A percentile compares a stretch with the other conserved stretches of the same genome.
phyloP scores from a whole-genome alignment of 495 filamentous ascomycete genomes.

The Pseudotulostoma volvatum region DNA sequence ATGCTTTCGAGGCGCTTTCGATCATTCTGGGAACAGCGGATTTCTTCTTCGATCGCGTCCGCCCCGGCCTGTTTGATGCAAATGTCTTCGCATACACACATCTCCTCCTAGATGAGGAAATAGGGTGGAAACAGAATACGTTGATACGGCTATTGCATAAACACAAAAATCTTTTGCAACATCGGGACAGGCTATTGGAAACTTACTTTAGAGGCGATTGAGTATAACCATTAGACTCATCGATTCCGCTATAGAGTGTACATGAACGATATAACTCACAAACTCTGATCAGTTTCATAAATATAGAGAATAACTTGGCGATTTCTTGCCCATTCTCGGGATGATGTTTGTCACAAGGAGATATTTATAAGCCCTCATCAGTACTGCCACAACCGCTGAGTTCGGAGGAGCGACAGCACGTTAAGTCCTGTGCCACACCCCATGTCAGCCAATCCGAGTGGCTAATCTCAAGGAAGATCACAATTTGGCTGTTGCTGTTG shows the following conservation, averaged over 20 bases:
- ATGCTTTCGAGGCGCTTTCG: conserved; percentile 61
- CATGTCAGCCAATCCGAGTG: conserved; percentile 34
- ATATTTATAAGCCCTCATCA: conserved; percentile 35
- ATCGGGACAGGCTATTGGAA: conserved; percentile 33
- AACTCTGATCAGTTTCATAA: background rate
- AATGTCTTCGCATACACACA: conserved; percentile 84
- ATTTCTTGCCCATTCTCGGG: conserved; percentile 39
- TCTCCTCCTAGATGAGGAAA: conserved; percentile 45
- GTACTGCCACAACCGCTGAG: conserved; percentile 32
- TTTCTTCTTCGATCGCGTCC: conserved; percentile 48
- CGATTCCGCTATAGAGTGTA: background rate
- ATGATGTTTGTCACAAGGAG: conserved; percentile 59
- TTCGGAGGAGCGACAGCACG: conserved; percentile 42
- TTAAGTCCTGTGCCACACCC: conserved; percentile 61
- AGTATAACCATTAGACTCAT: background rate
- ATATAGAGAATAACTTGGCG: background rate
- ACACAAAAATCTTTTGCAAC: conserved; percentile 35
- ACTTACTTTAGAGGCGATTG: conserved; percentile 10
- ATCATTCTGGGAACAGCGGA: conserved; percentile 44
- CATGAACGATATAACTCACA: background rate
- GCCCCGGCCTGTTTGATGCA: conserved; percentile 69
- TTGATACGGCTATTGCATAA: conserved; percentile 24
- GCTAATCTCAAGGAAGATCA: conserved; percentile 8
- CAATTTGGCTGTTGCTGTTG: conserved; percentile 2
- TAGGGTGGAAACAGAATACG: conserved; percentile 40